Evolutionary conservation across 2,329 filamentous ascomycete genomes (phyloP), one percentile per base, ranked within the genome.

Genomic region (Phialophora expanda): DNA sequence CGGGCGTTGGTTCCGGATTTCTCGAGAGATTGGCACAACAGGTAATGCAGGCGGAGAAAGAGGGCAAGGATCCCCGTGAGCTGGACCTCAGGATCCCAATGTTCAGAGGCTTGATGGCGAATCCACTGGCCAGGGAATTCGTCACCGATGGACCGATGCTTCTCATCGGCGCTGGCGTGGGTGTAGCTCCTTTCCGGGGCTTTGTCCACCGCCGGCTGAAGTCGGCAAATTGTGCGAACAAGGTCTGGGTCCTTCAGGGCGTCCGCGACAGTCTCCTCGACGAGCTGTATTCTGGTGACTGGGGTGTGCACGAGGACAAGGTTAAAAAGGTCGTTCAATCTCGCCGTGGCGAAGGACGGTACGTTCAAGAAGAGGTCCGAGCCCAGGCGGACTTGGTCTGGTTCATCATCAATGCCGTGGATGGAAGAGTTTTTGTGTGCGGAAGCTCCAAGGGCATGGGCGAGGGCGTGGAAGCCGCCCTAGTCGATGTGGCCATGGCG

Each of bases 91-190:
- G 91, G 72, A 83, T 98, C 4, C 95, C 95, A 73, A 97, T 99
- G 92, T 99, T 99, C 86, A 93, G 96, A 75, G 95, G 95, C 0
- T 84, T 99, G 51, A 99, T 99, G 95, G 89, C 93, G 68, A 99
- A 99, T 77, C 95, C 95, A 0, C 85, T 99, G 1, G 95, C 93
- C 11, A 90, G 89, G 75, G 89, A 97, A 75, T 99, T 98, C 75
- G 90, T 92, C 60, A 89, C 91, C 2, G 94, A 99, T 76, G 95
- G 95, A 0, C 95, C 95, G 0, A 99, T 99, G 95, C 88, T 99
- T 44, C 86, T 99, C 56, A 97, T 99, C 73, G 95, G 95, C 34
- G 95, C 95, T 4, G 95, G 95, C 62, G 95, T 99, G 24, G 95
- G 95, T 70, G 94, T 99, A 78, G 95, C 95, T 11, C 95, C 95